Evolutionary conservation across 148 eudicot species (phyloP), one percentile per base, ranked within the genome.

Genomic region (Camellia lanceoleosa): DNA sequence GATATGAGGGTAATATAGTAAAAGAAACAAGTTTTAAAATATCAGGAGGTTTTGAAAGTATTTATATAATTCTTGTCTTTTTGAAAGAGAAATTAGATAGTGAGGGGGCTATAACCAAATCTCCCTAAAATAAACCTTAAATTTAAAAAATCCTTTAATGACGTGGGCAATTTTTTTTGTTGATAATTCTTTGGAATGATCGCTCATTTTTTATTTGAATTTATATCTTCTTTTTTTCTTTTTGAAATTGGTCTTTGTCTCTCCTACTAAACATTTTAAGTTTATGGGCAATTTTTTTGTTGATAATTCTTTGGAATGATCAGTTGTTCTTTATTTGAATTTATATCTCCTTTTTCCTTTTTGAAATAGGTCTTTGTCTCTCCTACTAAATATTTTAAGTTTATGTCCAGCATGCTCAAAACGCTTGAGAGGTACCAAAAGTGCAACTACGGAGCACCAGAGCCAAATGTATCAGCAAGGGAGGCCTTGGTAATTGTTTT

Each of bases 381-480:
- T 20, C 3, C 75, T 49, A 62, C 41, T 63, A 3, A 8, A 55
- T 47, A 51, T 20, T 16, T 61, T 52, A 14, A 67, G 11, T 74
- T 80, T 54, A 11, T 0, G 49, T 60, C 79, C 87, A 96, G 93
- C 89, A 96, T 96, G 98, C 90, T 96, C 78, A 96, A 91, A 78
- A 96, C 97, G 0, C 91, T 93, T 51, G 99, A 96, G 82, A 92
- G 93, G 94, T 96, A 96, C 82, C 98, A 93, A 72, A 96, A 93
- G 86, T 88, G 94, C 90, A 96, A 93, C 92, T 96, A 91, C 82
- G 99, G 97, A 79, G 92, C 97, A 58, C 99, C 99, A 10, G 99
- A 92, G 74, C 78, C 90, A 47, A 88, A 89, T 74, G 86, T 90
- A 46, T 92, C 97, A 54, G 52, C 95, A 56, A 92, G 93, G 73